Evolutionary conservation across 2,329 filamentous ascomycete genomes (phyloP).

Genomic region (Diaporthe vaccinii): DNA sequence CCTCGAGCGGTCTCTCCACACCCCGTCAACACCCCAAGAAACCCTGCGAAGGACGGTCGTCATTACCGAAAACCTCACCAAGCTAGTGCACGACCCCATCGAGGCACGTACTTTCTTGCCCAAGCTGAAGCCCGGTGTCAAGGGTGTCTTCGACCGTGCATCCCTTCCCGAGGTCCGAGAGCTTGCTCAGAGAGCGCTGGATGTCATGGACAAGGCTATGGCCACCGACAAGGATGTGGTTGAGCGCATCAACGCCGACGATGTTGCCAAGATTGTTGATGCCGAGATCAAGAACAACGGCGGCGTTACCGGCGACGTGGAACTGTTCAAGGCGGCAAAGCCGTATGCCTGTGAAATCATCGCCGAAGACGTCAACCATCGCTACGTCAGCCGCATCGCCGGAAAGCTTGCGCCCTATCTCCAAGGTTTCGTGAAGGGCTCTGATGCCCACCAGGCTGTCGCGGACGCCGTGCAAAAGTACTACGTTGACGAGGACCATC

Average conservation of each 20-base stretch:
- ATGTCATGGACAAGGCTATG: slow-evolving; percentile 96
- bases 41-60: slow-evolving; percentile 96
- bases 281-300: slow-evolving; percentile 80
- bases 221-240: slow-evolving; percentile 75
- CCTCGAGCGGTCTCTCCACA: slow-evolving; percentile 93
- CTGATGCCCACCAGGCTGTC: slow-evolving; percentile 72
- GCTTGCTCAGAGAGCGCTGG: slow-evolving; percentile 83
- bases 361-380: slow-evolving; percentile 87
- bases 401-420: slow-evolving; percentile 82
- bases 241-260: slow-evolving; percentile 76
- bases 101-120: slow-evolving; percentile 96
- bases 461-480: slow-evolving; percentile 81
- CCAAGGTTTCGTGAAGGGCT: slow-evolving; percentile 74
- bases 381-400: slow-evolving; percentile 80
- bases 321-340: slow-evolving; percentile 77
- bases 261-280: slow-evolving; percentile 82
- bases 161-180: slow-evolving; percentile 96
- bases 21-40: slow-evolving; percentile 90
- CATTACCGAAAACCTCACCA: slow-evolving; percentile 97
- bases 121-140: slow-evolving; percentile 93
- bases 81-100: slow-evolving; percentile 94
- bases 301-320: slow-evolving; percentile 72
- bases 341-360: slow-evolving; percentile 87
- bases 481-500: slow-evolving; percentile 87
- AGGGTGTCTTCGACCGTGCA: slow-evolving; percentile 87